Conservation (phyloP, 1,284 basidiomycete species). For the Trichosporon sp. region DNA sequence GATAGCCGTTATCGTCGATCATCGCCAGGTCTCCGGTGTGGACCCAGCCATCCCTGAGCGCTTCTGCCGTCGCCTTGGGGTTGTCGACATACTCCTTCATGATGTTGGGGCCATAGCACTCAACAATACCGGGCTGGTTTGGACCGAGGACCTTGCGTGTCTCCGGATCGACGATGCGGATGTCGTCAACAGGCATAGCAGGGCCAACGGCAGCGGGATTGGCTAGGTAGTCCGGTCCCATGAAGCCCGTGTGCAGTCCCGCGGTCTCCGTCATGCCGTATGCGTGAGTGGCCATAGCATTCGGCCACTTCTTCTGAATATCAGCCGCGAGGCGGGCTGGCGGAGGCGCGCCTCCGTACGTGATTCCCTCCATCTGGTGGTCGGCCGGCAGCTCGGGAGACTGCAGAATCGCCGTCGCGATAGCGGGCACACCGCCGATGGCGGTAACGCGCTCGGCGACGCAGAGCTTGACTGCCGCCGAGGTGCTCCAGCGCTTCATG, state of each 20-base stretch:
- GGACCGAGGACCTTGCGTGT: conserved; percentile 19
- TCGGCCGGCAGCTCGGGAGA: conserved; percentile 28
- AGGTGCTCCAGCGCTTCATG: conserved; percentile 32
- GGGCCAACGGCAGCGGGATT: conserved; percentile 22
- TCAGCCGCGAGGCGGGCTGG: conserved; percentile 33
- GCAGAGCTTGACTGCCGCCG: conserved; percentile 31
- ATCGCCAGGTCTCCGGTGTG: conserved; percentile 40
- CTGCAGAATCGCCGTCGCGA: conserved; percentile 34
- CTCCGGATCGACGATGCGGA: conserved; percentile 33
- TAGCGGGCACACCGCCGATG: conserved; percentile 43
- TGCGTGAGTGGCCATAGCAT: conserved; percentile 25
- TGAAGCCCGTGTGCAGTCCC: conserved; percentile 34
- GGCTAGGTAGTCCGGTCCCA: conserved; percentile 34
- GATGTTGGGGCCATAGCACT: conserved; percentile 36
- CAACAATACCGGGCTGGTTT: conserved; percentile 28
- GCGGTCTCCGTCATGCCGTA: conserved; percentile 45
- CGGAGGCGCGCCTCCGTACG: conserved; percentile 42
- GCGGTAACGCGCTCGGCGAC: conserved; percentile 28
- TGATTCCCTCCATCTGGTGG: conserved; percentile 30
- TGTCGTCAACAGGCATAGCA: conserved; percentile 31
- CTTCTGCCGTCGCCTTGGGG: conserved; percentile 21
- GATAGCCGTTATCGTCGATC: conserved; percentile 34
- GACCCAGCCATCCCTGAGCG: conserved; percentile 40
- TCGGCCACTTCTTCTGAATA: conserved; percentile 34
- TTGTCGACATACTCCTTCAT: conserved; percentile 34